phyloP scores from a whole-genome alignment of 768 basidiomycete genomes.

The Cantharellus anzutake region DNA sequence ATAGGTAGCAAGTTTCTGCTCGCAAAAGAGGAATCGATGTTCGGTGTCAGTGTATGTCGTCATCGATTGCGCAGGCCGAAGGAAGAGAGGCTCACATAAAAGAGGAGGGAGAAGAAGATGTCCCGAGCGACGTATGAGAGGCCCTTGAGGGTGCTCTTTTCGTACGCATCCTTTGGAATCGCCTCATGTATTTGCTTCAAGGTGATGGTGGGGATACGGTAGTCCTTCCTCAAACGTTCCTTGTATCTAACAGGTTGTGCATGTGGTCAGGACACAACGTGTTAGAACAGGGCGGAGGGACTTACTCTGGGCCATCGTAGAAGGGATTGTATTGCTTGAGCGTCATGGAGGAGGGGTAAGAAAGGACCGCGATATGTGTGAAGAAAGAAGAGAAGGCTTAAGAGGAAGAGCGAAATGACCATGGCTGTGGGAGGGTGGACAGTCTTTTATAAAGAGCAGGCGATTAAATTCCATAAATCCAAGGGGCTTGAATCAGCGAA shows the following conservation, averaged over 20 bases:
- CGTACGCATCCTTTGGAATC: slow-evolving; percentile 33
- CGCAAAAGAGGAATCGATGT: not conserved
- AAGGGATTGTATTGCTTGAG: not conserved
- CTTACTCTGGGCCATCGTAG: slow-evolving; percentile 1
- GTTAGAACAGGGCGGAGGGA: not conserved
- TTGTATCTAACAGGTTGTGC: not conserved
- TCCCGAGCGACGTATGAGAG: slow-evolving; percentile 28
- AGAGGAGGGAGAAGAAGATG: slow-evolving; percentile 19
- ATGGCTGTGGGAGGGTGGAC: not conserved
- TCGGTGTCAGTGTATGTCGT: not conserved
- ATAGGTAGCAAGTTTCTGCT: not conserved
- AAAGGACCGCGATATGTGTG: not conserved
- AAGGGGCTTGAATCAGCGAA: too few relatives aligned
- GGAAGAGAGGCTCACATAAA: not conserved
- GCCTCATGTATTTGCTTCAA: slow-evolving; percentile 37
- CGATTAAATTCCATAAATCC: too few relatives aligned
- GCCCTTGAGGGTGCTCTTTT: slow-evolving; percentile 23
- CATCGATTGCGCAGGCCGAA: not conserved
- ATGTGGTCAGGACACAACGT: not conserved
- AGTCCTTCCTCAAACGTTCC: slow-evolving; percentile 25
- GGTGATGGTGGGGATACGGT: slow-evolving; percentile 29
- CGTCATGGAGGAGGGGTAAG: not conserved
- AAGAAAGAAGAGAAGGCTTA: not conserved
- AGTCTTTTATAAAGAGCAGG: too few relatives aligned
- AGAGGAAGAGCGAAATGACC: not conserved